Evolutionary conservation across 1,284 basidiomycete species (phyloP), one percentile per base, ranked within the genome.

Genomic region (Xanthoconium separans): DNA sequence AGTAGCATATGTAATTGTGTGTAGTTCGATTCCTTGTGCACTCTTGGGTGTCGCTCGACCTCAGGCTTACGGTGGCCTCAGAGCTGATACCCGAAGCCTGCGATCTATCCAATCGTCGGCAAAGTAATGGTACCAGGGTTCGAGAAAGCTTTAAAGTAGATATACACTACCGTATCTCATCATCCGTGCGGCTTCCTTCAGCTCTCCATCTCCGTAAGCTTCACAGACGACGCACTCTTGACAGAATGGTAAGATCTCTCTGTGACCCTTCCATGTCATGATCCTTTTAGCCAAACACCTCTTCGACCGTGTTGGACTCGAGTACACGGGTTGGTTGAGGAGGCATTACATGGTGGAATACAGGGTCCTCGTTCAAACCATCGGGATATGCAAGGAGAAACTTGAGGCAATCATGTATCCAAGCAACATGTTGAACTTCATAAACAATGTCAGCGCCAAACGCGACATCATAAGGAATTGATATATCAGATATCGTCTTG

Each of bases 381-480:
- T 55, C 42, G 1, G 83, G 80, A 52, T 66, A 73, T n/a, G 73
- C 73, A 16, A 93, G 78, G 6, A 89, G 75, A 4, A 59, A 71
- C 3, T 65, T 62, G 15, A 91, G 76, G 52, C 83, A 86, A 2
- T 71, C 67, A 46, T 77, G 79, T 59, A 93, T 84, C 85, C 87
- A 90, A 1, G 62, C 36, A 0, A 85, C 83, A 57, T 92, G 89
- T 9, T 79, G 70, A 0, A 76, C 65, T 66, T 92, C 91, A 70
- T 92, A 93, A 4, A 91, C 68, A 50, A 93, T 79, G 64, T 93
- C 90, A 0, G 89, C 87, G 4, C 87, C 91, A 39, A 91, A 70
- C 11, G 91, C 70, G 22, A 88, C 51, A 58, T 92, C 86, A 68
- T 91, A 93, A 0, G 78, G 74, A 7, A 53, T 53, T 2, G 59